Conservation (phyloP, 1,284 basidiomycete species). For the Microbotryomycetes sp. region DNA sequence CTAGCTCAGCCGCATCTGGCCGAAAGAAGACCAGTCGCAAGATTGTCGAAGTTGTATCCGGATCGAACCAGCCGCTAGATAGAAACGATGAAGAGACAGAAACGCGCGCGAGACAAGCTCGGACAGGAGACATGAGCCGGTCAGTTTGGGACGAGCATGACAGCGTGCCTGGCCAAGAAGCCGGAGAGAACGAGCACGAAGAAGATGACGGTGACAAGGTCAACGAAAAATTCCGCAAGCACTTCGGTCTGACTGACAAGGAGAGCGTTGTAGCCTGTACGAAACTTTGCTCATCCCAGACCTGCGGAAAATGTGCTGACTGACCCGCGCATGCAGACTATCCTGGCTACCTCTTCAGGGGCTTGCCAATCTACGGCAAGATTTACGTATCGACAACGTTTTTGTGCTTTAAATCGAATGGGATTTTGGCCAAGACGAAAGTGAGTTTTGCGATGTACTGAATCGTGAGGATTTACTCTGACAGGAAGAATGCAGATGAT, state of each 20-base stretch:
- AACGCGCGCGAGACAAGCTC: too few species aligned
- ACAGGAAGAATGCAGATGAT: slow-evolving; percentile 62
- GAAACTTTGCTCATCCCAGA: slow-evolving; percentile 40
- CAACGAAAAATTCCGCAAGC: slow-evolving; percentile 54
- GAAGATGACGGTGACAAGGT: slow-evolving; percentile 35
- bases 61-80: neutral
- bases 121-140: neutral
- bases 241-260: slow-evolving; percentile 77
- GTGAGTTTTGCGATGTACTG: slow-evolving; percentile 47
- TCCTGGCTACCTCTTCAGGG: slow-evolving; percentile 74
- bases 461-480: neutral
- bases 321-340: too few species aligned
- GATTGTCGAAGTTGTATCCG: slow-evolving; percentile 27
- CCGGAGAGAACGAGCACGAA: slow-evolving; percentile 49
- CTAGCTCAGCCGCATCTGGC: neutral
- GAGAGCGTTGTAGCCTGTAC: slow-evolving; percentile 77
- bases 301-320: too few species aligned
- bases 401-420: slow-evolving; percentile 82
- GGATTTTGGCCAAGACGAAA: slow-evolving; percentile 62
- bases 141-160: slow-evolving; percentile 1
- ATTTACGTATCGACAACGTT: slow-evolving; percentile 79
- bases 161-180: neutral
- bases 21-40: slow-evolving; percentile 2
- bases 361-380: slow-evolving; percentile 75
- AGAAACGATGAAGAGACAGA: neutral